Evolutionary conservation across 176 grass and related monocot species (phyloP).

Genomic region (Alopecurus myosuroides): DNA sequence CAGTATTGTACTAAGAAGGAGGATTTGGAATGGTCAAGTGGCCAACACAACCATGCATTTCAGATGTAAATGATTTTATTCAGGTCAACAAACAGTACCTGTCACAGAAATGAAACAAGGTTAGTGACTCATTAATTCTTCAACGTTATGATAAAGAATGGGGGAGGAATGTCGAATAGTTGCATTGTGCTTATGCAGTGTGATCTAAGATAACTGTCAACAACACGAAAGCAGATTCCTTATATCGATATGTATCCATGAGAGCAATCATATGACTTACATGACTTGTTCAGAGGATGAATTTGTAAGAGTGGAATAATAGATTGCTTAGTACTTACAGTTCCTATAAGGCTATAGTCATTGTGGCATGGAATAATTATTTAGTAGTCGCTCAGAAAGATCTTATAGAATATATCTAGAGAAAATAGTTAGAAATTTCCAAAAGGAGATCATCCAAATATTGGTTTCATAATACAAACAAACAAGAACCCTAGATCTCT

Average conservation of each 20-base stretch:
- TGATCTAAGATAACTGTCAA: slow-evolving; percentile 9
- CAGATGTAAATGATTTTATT: not conserved
- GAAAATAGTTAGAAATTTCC: not conserved
- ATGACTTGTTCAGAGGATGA: not conserved
- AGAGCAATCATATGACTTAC: not conserved
- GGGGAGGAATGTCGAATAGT: not conserved
- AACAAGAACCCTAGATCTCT: not conserved
- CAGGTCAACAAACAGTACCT: not conserved
- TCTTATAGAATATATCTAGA: not conserved
- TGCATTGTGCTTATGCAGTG: not conserved
- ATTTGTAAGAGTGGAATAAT: slow-evolving; percentile 2
- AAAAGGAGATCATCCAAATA: not conserved
- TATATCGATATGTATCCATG: not conserved
- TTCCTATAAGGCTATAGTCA: not conserved
- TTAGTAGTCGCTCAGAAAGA: not conserved
- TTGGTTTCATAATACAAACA: not conserved
- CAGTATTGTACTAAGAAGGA: not conserved
- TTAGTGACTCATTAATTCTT: not conserved
- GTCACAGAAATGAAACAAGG: not conserved
- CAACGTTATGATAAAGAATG: not conserved
- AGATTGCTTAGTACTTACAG: not conserved
- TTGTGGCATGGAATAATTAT: not conserved
- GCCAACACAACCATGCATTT: not conserved
- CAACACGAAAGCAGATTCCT: not conserved
- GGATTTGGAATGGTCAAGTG: slow-evolving; percentile 1